These are phyloP conservation scores for Berberis vulgaris DNA, from an alignment of 164 flowering plant species.

Conservation along the genomic window DNA sequence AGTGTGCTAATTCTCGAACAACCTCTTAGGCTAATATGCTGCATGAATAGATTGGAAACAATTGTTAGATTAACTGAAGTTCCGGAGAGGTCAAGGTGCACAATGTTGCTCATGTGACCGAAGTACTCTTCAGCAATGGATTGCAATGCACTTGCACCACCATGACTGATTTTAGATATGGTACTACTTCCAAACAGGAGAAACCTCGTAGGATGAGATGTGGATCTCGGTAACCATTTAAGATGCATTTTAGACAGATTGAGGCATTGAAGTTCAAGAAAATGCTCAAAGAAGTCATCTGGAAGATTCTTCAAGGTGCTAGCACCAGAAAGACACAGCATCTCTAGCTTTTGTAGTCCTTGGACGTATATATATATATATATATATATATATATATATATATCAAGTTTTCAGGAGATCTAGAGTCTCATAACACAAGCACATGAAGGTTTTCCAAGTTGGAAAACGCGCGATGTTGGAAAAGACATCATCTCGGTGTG, in stretches of 20 bases:
- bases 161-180: background rate
- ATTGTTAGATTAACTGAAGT: background rate
- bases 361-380: background rate
- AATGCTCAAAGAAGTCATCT: conserved; percentile 10
- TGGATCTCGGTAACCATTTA: conserved; percentile 9
- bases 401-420: conserved; percentile 7
- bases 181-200: conserved; percentile 10
- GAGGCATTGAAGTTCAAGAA: conserved; percentile 14
- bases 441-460: conserved; percentile 6
- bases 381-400: background rate
- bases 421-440: conserved; percentile 22
- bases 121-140: background rate
- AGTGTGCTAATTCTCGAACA: background rate
- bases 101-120: conserved; percentile 2
- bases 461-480: background rate
- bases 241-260: conserved; percentile 16
- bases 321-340: conserved; percentile 28
- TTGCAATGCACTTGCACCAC: background rate
- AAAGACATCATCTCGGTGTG: conserved; percentile 7
- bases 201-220: conserved; percentile 21
- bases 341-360: conserved; percentile 9
- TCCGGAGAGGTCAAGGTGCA: conserved; percentile 12
- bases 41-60: too few species aligned
- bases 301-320: conserved; percentile 13
- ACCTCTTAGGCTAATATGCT: background rate